These are phyloP conservation scores for Candida tunisiensis DNA, from an alignment of 1,139 yeast genomes.

Conservation along the genomic window DNA sequence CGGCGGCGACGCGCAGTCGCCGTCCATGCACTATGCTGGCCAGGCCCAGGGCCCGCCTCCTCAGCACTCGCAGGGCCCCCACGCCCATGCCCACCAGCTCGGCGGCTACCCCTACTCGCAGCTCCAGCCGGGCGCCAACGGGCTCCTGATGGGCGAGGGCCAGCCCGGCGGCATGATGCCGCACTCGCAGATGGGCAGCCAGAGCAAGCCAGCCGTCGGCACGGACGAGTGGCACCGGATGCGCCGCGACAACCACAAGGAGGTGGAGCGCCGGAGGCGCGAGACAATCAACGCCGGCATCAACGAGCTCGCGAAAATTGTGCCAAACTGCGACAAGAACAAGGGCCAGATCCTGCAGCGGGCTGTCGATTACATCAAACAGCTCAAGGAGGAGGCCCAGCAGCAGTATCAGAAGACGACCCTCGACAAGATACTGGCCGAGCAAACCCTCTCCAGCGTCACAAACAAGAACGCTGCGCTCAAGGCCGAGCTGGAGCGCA, in stretches of 20 bases:
- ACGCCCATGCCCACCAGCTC: too few relatives aligned
- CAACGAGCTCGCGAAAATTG: slow-evolving; percentile 59
- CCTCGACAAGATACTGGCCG: slow-evolving; percentile 75
- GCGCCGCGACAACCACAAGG: slow-evolving; percentile 86
- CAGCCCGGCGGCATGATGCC: too few relatives aligned
- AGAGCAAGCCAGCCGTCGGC: slow-evolving; percentile 32
- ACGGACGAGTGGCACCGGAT: slow-evolving; percentile 78
- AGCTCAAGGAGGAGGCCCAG: slow-evolving; percentile 77
- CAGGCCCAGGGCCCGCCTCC: too few relatives aligned
- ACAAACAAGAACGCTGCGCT: slow-evolving; percentile 64
- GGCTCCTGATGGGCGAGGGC: too few relatives aligned
- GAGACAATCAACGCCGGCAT: slow-evolving; percentile 86
- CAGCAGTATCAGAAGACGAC: slow-evolving; percentile 89
- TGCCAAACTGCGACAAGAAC: slow-evolving; percentile 82
- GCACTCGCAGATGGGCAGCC: too few relatives aligned
- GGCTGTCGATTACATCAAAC: slow-evolving; percentile 78
- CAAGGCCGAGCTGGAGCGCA: slow-evolving; percentile 66
- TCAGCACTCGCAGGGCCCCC: too few relatives aligned
- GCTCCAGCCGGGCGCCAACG: too few relatives aligned
- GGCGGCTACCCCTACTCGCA: too few relatives aligned
- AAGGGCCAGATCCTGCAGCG: slow-evolving; percentile 79
- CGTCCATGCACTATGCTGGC: too few relatives aligned
- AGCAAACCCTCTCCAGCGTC: slow-evolving; percentile 76
- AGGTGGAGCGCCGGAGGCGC: slow-evolving; percentile 92
- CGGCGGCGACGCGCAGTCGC: too few relatives aligned